Base-by-base conservation (phyloP, 306 rosid species). In the Hylodesmum podocarpum region DNA sequence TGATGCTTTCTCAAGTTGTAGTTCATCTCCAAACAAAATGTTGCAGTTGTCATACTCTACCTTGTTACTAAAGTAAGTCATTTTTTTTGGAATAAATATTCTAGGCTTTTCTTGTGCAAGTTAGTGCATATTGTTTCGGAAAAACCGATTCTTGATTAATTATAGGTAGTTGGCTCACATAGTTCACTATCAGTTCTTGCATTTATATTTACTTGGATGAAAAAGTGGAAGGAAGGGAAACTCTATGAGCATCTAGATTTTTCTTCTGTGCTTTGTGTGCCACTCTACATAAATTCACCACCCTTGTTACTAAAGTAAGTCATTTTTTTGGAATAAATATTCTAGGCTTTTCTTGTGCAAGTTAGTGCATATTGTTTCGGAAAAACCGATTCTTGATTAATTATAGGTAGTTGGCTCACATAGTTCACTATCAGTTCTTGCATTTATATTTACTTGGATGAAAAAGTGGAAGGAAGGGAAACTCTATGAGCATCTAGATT, bases 261-360 rank as follows among this genome's bases (percentile, higher is more conserved):
- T n/a, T n/a, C n/a, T n/a, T n/a, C n/a, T n/a, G n/a, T n/a, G n/a
- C n/a, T n/a, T n/a, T n/a, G n/a, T n/a, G n/a, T n/a, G n/a, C n/a
- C n/a, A n/a, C n/a, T n/a, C n/a, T n/a, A n/a, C n/a, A n/a, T n/a
- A n/a, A n/a, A n/a, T n/a, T n/a, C n/a, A n/a, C n/a, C n/a, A n/a
- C 36, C 98, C 80, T 80, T 92, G 81, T 78, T 95, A 77, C 90
- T 95, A 76, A 95, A 95, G 98, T 92, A 90, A 92, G 97, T 70
- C 33, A 16, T 4, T 57, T n/a, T 47, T 59, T 34, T 18, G 57
- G 33, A 22, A 6, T 33, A 70, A 22, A 15, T 33, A 21, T 39
- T 68, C 13, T 8, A 57, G 71, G 78, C 19, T 71, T 50, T 67
- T 53, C 34, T 61, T 61, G 61, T 16, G 1, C 59, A 47, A 24